Base-by-base conservation (phyloP, 179 eudicot species). In the Silene noctiflora region DNA sequence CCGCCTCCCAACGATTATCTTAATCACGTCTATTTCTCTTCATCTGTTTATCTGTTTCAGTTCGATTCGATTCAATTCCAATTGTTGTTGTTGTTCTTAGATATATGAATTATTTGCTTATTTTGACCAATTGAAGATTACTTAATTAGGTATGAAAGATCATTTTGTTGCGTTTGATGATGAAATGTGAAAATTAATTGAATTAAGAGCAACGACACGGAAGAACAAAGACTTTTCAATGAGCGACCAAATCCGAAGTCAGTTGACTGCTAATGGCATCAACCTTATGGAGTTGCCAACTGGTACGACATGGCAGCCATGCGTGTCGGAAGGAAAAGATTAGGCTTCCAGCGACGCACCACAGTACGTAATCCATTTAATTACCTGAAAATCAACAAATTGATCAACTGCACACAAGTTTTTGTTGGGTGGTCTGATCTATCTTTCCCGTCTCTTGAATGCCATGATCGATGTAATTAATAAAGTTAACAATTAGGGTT, bases 241-340 rank as follows among this genome's bases (percentile, higher is more conserved):
- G 81, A 82, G 91, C 80, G 97, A 92, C 63, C 81, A 84, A 74
- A 87, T 92, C 17, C 79, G 94, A 81, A 81, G 69, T 10, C 86
- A 84, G 27, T 77, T 92, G 69, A 76, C 76, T 31, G 82, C 79
- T 25, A 87, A 89, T 80, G 97, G 97, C 44, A 88, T 92, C 53
- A 86, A 87, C 70, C 70, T 92, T 44, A 91, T 89, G 96, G 97
- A 92, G 83, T 78, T 78, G 17, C 87, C 86, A 0, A 85, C 76
- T 12, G 88, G 83, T 19, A 89, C 91, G 13, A 74, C 81, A 29
- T 91, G 97, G 96, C 87, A 87, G 85, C 94, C 97, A 11, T 87
- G 91, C 51, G 82, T 86, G 66, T 87, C 90, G 10, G 74, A 46
- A 72, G 76, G 22, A n/a, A 42, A 59, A 29, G 67, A 29, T 60